These are phyloP conservation scores for Sodiomyces alkalinus DNA, from an alignment of 2,329 filamentous ascomycete genomes.

Conservation along the genomic window DNA sequence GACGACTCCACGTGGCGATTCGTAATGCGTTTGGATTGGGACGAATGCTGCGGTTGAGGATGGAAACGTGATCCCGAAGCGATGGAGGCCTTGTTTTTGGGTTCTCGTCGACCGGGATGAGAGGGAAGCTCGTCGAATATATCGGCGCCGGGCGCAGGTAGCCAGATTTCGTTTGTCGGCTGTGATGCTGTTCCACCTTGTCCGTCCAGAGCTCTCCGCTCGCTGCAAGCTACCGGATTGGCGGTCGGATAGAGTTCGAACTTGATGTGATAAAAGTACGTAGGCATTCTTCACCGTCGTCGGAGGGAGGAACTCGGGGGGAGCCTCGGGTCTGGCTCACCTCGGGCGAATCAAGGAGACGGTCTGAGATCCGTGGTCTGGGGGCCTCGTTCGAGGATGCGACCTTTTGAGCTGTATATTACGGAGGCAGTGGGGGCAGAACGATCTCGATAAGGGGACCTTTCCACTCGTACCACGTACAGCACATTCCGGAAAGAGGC, in stretches of 20 bases:
- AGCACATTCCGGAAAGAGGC: neutral
- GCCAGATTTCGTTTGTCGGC: slow-evolving; percentile 25
- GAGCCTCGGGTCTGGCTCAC: no score
- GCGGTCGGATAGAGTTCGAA: slow-evolving; percentile 45
- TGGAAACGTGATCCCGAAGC: no score
- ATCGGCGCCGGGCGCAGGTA: slow-evolving; percentile 29
- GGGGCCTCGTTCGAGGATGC: neutral
- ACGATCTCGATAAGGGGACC: neutral
- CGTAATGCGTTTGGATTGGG: no score
- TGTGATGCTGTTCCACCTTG: slow-evolving; percentile 2
- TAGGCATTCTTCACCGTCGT: no score
- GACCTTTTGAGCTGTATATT: neutral
- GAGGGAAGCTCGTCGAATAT: slow-evolving; percentile 42
- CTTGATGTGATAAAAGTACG: slow-evolving; percentile 51
- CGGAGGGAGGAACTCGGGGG: no score
- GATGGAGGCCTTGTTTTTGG: slow-evolving; percentile 1
- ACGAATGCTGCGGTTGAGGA: slow-evolving; percentile 6
- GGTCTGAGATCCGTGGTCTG: neutral
- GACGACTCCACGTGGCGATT: slow-evolving; percentile 5
- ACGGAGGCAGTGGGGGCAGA: neutral
- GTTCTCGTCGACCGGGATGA: slow-evolving; percentile 21
- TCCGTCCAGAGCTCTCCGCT: neutral
- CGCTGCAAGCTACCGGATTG: slow-evolving; percentile 14
- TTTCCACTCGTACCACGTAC: neutral
- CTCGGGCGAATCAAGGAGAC: neutral